Evolutionary conservation across 169 alveolate genomes (phyloP), one percentile per base, ranked within the genome.

Genomic region (Plasmodium yoelii): DNA sequence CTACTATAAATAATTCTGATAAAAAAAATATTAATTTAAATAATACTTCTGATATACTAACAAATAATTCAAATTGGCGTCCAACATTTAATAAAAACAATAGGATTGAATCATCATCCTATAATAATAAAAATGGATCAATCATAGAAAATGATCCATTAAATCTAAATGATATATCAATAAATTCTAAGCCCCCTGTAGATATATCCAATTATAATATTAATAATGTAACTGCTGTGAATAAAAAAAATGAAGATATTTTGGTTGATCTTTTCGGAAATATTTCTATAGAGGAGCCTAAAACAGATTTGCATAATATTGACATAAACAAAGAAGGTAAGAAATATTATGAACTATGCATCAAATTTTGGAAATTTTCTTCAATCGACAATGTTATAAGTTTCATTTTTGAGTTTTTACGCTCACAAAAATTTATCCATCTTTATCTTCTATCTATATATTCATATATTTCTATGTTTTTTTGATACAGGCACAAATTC

Each of bases 241-340:
- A 69, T 53, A 86, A 86, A 72, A 86, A 86, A 60, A 86, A 86
- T 86, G 91, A 86, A 60, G 91, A 86, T 24, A 86, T 86, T 57
- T 73, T 86, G 77, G 91, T 53, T 12, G 91, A 86, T 24, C 87
- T 86, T 2, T 86, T 86, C 46, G 91, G 91, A 28, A 71, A 12
- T 24, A 68, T 86, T 56, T 86, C 91, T 9, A 60, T 86, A 24
- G 84, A 86, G 47, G 39, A 86, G 19, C 75, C 91, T 5, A 86
- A 59, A 73, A 70, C 18, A 7, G 56, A 28, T 68, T 12, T 42
- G 44, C 65, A 49, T 49, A 57, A 47, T 67, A 34, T 34, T 34
- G 60, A 7, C 18, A 15, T 42, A 26, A 64, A n/a, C 39, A 28
- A 22, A 49, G 34, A 51, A 6, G 73, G 73, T 65, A 65, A 15